Conservation (phyloP, 202 grass and related monocot genomes). For the Sporobolus alterniflorus region DNA sequence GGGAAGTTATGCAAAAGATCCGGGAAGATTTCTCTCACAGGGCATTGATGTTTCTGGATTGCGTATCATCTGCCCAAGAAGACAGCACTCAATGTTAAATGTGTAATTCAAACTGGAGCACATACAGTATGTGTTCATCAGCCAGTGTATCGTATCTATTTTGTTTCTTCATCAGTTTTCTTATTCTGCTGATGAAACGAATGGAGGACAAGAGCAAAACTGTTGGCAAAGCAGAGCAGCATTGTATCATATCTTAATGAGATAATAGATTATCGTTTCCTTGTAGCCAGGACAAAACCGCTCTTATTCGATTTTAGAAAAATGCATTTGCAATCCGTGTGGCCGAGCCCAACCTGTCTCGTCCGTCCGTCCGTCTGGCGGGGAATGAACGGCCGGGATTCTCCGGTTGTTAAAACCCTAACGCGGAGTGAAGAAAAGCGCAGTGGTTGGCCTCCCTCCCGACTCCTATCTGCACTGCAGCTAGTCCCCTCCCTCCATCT, state of each 20-base stretch:
- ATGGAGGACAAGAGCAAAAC: too few species aligned
- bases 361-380: background rate
- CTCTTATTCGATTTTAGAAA: too few species aligned
- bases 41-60: conserved; percentile 7
- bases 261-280: background rate
- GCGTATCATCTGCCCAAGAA: background rate
- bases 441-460: conserved; percentile 3
- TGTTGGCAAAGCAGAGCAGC: background rate
- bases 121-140: background rate
- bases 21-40: background rate
- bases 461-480: conserved; percentile 30
- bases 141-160: too few species aligned
- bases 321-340: too few species aligned
- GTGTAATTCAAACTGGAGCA: background rate
- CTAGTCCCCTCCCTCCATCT: background rate
- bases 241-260: too few species aligned
- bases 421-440: background rate
- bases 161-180: too few species aligned
- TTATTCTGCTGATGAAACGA: too few species aligned
- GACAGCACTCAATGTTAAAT: conserved; percentile 6
- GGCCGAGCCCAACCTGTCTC: too few species aligned
- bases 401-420: conserved; percentile 46
- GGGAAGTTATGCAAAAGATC: too few species aligned
- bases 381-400: conserved; percentile 33
- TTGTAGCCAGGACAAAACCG: background rate